phyloP scores from a whole-genome alignment of 306 rosid genomes.

The Morella rubra region DNA sequence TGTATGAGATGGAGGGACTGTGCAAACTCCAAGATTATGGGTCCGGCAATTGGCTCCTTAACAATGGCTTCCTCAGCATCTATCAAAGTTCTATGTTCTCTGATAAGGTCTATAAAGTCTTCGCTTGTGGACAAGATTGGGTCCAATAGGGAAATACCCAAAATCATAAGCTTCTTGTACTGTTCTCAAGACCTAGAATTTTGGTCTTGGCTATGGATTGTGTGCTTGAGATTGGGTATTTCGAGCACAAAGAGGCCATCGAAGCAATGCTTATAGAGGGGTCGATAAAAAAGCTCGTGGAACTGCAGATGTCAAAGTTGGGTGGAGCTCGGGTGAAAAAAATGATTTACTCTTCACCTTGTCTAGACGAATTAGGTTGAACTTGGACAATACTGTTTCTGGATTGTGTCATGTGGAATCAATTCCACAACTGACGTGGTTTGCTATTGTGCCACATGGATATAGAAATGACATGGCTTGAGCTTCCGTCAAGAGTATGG shows the following conservation, averaged over 20 bases:
- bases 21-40: no score
- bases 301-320: constrained; percentile 66
- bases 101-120: constrained; percentile 64
- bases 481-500: no score
- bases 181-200: constrained; percentile 30
- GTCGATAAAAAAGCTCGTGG: constrained; percentile 59
- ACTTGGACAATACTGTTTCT: no score
- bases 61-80: constrained; percentile 49
- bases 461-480: no score
- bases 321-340: constrained; percentile 65
- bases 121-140: constrained; percentile 84
- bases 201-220: constrained; percentile 56
- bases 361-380: no score
- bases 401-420: no score
- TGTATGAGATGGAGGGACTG: no score
- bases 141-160: constrained; percentile 53
- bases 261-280: constrained; percentile 79
- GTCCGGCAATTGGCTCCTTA: constrained; percentile 49
- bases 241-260: constrained; percentile 80
- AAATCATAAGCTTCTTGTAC: constrained; percentile 51
- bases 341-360: no score
- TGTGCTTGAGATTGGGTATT: constrained; percentile 76
- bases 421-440: no score
- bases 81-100: constrained; percentile 49
- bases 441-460: no score